Evolutionary conservation across 768 basidiomycete species (phyloP).

Genomic region (Suillus occidentalis): DNA sequence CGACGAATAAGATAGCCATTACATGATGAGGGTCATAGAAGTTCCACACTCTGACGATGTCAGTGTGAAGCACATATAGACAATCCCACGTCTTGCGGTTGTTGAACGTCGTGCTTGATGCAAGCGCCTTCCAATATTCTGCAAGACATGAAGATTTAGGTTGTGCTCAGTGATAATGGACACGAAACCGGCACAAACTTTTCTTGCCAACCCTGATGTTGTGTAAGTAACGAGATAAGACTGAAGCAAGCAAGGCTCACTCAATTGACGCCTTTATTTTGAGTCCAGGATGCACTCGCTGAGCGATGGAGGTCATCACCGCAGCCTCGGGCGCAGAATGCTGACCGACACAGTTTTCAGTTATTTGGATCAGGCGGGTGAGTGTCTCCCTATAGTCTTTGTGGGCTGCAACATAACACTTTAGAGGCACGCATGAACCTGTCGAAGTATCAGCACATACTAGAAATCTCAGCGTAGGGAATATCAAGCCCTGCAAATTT

Average conservation of each 20-base stretch:
- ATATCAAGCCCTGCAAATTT: not conserved
- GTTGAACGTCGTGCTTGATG: slow-evolving; percentile 13
- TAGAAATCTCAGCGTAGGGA: not conserved
- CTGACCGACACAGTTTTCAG: not conserved
- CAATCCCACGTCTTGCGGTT: slow-evolving; percentile 4
- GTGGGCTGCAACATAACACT: not conserved
- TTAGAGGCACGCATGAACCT: not conserved
- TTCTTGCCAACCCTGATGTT: slow-evolving; percentile 4
- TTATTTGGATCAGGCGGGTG: not conserved
- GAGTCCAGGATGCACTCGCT: not conserved
- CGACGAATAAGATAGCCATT: not conserved
- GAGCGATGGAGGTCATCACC: not conserved
- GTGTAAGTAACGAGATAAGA: not conserved
- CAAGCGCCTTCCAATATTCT: slow-evolving; percentile 22
- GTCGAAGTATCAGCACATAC: not conserved
- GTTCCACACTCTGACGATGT: slow-evolving; percentile 23
- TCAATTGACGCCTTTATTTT: not conserved
- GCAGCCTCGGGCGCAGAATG: not conserved
- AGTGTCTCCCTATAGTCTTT: not conserved
- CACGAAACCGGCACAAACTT: slow-evolving; percentile 5
- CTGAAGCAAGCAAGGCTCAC: not conserved
- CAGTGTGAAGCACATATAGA: slow-evolving; percentile 17
- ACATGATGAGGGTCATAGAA: slow-evolving; percentile 11
- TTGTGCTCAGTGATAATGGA: slow-evolving; percentile 9
- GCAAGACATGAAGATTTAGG: not conserved